Conservation (phyloP, 352 stramenopile species). For the Pythium biforme region DNA sequence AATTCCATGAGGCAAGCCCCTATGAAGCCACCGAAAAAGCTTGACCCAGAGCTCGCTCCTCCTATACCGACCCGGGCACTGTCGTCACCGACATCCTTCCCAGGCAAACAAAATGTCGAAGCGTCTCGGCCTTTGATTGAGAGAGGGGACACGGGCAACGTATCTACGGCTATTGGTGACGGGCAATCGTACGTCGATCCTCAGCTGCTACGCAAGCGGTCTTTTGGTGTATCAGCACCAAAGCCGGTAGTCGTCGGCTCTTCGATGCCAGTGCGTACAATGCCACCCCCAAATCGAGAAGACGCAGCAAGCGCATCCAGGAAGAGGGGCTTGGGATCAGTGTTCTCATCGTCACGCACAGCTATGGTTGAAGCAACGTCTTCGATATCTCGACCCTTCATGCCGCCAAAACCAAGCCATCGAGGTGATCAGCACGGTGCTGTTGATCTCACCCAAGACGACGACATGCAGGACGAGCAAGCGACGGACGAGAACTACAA, state of each 20-base stretch:
- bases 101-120: background rate
- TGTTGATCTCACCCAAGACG: constrained; percentile 1
- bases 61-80: background rate
- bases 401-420: constrained; percentile 24
- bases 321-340: constrained; percentile 49
- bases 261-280: background rate
- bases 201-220: constrained; percentile 42
- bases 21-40: constrained; percentile 4
- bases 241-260: background rate
- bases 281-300: background rate
- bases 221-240: background rate
- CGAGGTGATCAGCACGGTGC: background rate
- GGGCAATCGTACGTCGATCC: constrained; percentile 83
- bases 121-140: background rate
- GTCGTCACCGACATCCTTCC: background rate
- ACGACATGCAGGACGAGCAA: background rate
- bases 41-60: constrained; percentile 13
- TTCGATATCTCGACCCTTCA: constrained; percentile 67
- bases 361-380: constrained; percentile 65
- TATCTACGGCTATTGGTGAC: constrained; percentile 55
- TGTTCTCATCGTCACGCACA: constrained; percentile 53
- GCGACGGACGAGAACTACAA: background rate
- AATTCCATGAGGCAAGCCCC: constrained; percentile 3
- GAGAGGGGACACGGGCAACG: background rate
- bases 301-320: background rate